Base-by-base conservation (phyloP, 1,284 basidiomycete species). In the Takashimella tepidaria region DNA sequence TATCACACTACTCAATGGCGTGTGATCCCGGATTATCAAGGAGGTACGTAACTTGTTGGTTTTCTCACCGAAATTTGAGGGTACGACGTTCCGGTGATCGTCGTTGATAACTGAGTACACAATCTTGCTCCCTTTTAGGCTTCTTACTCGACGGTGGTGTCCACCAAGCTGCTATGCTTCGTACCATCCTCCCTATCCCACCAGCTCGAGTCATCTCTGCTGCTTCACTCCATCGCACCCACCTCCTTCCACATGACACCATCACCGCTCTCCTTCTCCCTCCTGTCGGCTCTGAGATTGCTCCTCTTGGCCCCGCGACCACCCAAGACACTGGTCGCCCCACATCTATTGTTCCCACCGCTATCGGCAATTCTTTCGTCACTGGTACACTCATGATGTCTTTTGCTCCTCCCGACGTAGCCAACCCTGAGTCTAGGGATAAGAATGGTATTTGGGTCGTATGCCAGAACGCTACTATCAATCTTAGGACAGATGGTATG, bases 1-100 rank as follows among this genome's bases (percentile, higher is more conserved):
- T 90, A 83, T 79, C 88, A 88, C 72, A 85, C 87, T 46, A 89
- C 87, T 0, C 81, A 84, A 24, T 91, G 88, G 88, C 79, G 88
- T 45, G 88, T 85, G 2, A 76, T 87, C 50, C 88, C 88, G n/a
- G 70, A 89, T 83, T 89, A 89, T 67, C 88, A 90, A 77, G 88
- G 88, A 27, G 88, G 87, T 42, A 50, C 55, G n/a, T n/a, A n/a
- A n/a, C n/a, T 63, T n/a, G n/a, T 63, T 26, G 5, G 25, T 12
- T 4, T 42, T 48, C 27, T 27, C 31, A n/a, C n/a, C n/a, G n/a
- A n/a, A n/a, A n/a, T n/a, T n/a, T n/a, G n/a, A n/a, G n/a, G n/a
- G n/a, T n/a, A n/a, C n/a, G n/a, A n/a, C n/a, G n/a, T n/a, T n/a
- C n/a, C n/a, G n/a, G n/a, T n/a, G n/a, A n/a, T n/a, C n/a, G n/a